phyloP scores from a whole-genome alignment of 352 stramenopile species.

The Globisporangium parvum region DNA sequence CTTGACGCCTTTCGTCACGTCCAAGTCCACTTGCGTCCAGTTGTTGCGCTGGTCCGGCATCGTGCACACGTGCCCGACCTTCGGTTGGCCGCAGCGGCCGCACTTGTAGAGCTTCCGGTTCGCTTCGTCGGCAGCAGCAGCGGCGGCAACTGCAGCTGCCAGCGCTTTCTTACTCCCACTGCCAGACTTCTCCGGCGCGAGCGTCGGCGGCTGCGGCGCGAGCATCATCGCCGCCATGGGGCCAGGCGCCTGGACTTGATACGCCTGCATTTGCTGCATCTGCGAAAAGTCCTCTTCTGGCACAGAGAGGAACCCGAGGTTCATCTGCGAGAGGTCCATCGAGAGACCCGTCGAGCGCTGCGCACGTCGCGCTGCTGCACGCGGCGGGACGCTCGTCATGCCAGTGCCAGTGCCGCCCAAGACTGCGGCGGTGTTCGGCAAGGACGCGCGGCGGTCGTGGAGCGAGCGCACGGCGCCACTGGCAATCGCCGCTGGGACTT shows the following conservation, averaged over 20 bases:
- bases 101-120: constrained; percentile 86
- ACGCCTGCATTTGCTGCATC: constrained; percentile 29
- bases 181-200: constrained; percentile 15
- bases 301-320: constrained; percentile 60
- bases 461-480: no score
- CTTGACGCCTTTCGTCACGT: constrained; percentile 74
- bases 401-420: neutral
- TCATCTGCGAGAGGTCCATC: constrained; percentile 82
- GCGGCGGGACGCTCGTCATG: constrained; percentile 4
- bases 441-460: no score
- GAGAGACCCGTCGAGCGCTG: constrained; percentile 68
- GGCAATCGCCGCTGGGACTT: no score
- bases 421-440: no score
- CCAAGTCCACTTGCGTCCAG: constrained; percentile 72
- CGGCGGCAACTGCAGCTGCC: neutral
- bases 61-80: constrained; percentile 82
- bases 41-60: constrained; percentile 85
- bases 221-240: constrained; percentile 14
- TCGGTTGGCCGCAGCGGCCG: constrained; percentile 75
- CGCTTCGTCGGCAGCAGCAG: constrained; percentile 22
- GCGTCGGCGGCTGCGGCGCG: constrained; percentile 6
- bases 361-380: constrained; percentile 20
- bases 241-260: constrained; percentile 8
- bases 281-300: constrained; percentile 59
- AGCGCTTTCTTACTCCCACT: constrained; percentile 22